Evolutionary conservation across 768 basidiomycete genomes (phyloP).

Genomic region (Leccinum aurantiacum): DNA sequence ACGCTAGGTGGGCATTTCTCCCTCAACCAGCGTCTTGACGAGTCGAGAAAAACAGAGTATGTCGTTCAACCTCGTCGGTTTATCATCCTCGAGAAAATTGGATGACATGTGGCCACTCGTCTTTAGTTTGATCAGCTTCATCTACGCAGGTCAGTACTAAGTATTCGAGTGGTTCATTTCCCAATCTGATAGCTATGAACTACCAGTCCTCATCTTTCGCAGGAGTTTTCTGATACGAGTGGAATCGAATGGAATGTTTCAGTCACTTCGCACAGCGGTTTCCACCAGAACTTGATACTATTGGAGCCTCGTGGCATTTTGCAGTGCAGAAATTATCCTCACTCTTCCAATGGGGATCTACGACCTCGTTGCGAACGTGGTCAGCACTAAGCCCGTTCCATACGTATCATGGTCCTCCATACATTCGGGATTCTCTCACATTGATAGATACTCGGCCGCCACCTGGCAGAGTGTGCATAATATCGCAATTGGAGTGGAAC

Average conservation of each 20-base stretch:
- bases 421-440: slow-evolving; percentile 48
- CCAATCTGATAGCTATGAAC: background rate
- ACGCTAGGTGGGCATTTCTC: slow-evolving; percentile 25
- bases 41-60: slow-evolving; percentile 13
- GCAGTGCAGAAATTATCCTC: background rate
- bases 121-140: slow-evolving; percentile 17
- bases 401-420: slow-evolving; percentile 52
- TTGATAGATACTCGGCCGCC: slow-evolving; percentile 38
- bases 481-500: slow-evolving; percentile 27
- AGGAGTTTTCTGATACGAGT: slow-evolving; percentile 9
- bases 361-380: slow-evolving; percentile 15
- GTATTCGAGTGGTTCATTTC: background rate
- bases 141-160: slow-evolving; percentile 26
- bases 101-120: slow-evolving; percentile 26
- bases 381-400: slow-evolving; percentile 16
- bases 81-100: slow-evolving; percentile 26
- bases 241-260: background rate
- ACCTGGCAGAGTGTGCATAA: slow-evolving; percentile 36
- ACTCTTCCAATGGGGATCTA: background rate
- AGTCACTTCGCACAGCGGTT: slow-evolving; percentile 13
- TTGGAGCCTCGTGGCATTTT: background rate
- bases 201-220: slow-evolving; percentile 23
- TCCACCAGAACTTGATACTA: slow-evolving; percentile 3
- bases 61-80: slow-evolving; percentile 29
- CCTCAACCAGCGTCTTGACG: background rate